These are phyloP conservation scores for Fusarium pseudocircinatum DNA, from an alignment of 2,329 filamentous ascomycete species.

Conservation along the genomic window DNA sequence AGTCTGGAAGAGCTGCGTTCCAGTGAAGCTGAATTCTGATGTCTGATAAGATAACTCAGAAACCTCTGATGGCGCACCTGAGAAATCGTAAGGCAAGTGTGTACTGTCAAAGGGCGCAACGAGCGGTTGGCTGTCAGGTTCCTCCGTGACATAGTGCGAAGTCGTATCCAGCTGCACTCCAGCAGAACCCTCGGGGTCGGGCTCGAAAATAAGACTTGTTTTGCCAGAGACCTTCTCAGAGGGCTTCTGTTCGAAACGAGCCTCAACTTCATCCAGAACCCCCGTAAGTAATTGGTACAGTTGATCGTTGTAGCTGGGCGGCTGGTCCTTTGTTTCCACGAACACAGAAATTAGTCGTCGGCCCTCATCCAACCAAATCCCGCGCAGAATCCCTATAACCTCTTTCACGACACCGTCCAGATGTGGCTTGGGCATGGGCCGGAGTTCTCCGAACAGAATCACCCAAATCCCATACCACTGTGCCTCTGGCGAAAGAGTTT, in stretches of 20 bases:
- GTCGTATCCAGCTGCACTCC: not conserved
- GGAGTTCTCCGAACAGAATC: not conserved
- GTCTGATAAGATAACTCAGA: not conserved
- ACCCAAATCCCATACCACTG: not conserved
- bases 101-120: not conserved
- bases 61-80: not conserved
- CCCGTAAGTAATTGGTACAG: not conserved
- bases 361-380: not conserved
- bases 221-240: fast-evolving
- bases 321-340: fast-evolving
- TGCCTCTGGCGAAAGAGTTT: fast-evolving
- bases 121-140: fast-evolving
- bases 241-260: not conserved
- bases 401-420: not conserved
- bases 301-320: not conserved
- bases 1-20: not conserved
- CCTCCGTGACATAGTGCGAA: fast-evolving
- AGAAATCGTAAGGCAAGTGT: fast-evolving
- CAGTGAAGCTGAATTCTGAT: not conserved
- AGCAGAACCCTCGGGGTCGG: fast-evolving
- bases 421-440: not conserved
- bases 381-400: not conserved
- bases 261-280: not conserved
- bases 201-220: not conserved
- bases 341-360: not conserved